phyloP scores from a whole-genome alignment of 2,329 filamentous ascomycete species.

The Botrytis galanthina region DNA sequence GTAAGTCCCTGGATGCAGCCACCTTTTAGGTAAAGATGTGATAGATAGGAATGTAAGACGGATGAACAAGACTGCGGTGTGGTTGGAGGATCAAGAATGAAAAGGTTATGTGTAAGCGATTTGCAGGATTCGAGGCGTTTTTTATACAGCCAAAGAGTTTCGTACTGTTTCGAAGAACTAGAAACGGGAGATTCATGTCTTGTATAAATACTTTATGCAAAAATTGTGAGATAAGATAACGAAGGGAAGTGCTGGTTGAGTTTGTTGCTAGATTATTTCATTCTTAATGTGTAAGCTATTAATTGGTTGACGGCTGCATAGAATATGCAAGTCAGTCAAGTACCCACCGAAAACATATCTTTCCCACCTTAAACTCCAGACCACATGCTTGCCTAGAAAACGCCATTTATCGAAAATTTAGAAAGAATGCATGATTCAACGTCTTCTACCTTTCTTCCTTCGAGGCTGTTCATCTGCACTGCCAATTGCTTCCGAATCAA shows the following conservation, averaged over 20 bases:
- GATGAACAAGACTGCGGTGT: not conserved
- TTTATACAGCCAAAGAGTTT: not conserved
- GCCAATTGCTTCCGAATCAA: conserved; percentile 49
- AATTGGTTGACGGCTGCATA: conserved; percentile 18
- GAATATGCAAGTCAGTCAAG: conserved; percentile 20
- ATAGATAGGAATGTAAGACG: conserved; percentile 16
- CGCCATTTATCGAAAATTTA: not conserved
- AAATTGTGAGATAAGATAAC: conserved; percentile 20
- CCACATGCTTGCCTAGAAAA: conserved; percentile 3
- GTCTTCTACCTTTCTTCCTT: conserved; percentile 30
- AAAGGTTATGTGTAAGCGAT: conserved; percentile 20
- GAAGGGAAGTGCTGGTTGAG: conserved; percentile 3
- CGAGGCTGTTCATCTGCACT: conserved; percentile 41
- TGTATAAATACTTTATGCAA: conserved; percentile 3
- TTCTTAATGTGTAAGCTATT: conserved; percentile 21
- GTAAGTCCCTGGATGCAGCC: conserved; percentile 10
- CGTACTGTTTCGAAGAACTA: not conserved
- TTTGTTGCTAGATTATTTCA: conserved; percentile 11
- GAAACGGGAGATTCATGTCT: not conserved
- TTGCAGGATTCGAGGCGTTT: conserved; percentile 16
- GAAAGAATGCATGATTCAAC: conserved; percentile 18
- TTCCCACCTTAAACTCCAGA: conserved; percentile 11
- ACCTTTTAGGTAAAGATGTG: not conserved
- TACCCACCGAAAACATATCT: conserved; percentile 7
- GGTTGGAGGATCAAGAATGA: conserved; percentile 9